These are phyloP conservation scores for Nigrospora osmanthi DNA, from an alignment of 2,329 filamentous ascomycete genomes.

Conservation along the genomic window DNA sequence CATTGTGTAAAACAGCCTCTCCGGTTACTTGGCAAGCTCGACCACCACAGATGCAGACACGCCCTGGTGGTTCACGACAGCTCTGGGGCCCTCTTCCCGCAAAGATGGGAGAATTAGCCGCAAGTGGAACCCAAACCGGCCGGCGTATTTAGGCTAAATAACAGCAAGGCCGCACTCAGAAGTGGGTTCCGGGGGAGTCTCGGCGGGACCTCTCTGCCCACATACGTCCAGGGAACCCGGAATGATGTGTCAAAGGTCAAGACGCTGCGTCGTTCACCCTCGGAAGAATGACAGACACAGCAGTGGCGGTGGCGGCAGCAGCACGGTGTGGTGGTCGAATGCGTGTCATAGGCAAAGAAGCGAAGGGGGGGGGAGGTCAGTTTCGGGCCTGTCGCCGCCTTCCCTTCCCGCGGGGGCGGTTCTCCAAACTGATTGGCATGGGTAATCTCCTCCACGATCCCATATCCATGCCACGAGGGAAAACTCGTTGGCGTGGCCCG, in stretches of 20 bases:
- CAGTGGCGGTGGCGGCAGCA: not conserved
- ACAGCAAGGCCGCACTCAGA: not conserved
- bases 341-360: too few relatives aligned
- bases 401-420: too few relatives aligned
- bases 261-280: not conserved
- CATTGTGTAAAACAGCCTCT: too few relatives aligned
- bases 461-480: not conserved
- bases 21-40: too few relatives aligned
- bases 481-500: not conserved
- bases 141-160: slow-evolving; percentile 3
- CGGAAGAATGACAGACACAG: not conserved
- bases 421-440: not conserved
- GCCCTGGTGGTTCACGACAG: too few relatives aligned
- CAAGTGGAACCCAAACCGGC: not conserved
- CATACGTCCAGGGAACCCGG: not conserved
- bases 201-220: not conserved
- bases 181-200: not conserved
- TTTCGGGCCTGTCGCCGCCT: too few relatives aligned
- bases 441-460: not conserved
- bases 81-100: too few relatives aligned
- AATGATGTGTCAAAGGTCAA: not conserved
- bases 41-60: too few relatives aligned
- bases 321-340: not conserved
- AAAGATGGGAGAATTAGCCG: slow-evolving; percentile 2
- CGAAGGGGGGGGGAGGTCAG: too few relatives aligned